phyloP scores from a whole-genome alignment of 2,329 filamentous ascomycete genomes.

The Pseudomassariella vexata region DNA sequence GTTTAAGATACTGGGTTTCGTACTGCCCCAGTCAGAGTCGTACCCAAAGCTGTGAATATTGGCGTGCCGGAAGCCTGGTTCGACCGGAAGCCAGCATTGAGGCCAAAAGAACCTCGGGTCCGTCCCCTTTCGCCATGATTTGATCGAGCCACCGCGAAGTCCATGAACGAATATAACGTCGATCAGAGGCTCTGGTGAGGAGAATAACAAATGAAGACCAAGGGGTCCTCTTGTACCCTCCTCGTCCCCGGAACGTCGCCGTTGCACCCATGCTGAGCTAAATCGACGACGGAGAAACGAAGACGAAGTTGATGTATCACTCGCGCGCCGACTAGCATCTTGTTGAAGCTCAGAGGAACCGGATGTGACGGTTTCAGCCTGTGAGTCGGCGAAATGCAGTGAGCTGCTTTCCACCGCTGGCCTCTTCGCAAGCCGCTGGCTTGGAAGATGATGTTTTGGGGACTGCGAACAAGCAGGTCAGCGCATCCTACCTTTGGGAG shows the following conservation, averaged over 20 bases:
- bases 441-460: too few relatives aligned
- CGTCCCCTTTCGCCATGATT: constrained; percentile 30
- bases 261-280: neutral
- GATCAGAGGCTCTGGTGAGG: constrained; percentile 19
- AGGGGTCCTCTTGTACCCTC: constrained; percentile 11
- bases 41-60: constrained; percentile 23
- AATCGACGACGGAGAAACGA: neutral
- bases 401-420: too few relatives aligned
- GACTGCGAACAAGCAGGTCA: too few relatives aligned
- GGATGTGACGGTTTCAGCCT: too few relatives aligned
- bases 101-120: constrained; percentile 30
- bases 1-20: constrained; percentile 10
- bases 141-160: constrained; percentile 27
- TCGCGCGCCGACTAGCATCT: too few relatives aligned
- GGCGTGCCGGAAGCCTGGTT: constrained; percentile 16
- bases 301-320: constrained; percentile 1
- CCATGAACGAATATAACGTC: constrained; percentile 35
- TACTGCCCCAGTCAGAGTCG: constrained; percentile 16
- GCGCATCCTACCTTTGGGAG: too few relatives aligned
- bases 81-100: constrained; percentile 26
- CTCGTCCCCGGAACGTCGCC: constrained; percentile 2
- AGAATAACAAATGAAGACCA: constrained; percentile 17
- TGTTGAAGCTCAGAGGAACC: too few relatives aligned
- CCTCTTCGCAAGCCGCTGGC: too few relatives aligned
- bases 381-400: too few relatives aligned